Conservation (phyloP, 345 rosid genomes). For the Linum usitatissimum region DNA sequence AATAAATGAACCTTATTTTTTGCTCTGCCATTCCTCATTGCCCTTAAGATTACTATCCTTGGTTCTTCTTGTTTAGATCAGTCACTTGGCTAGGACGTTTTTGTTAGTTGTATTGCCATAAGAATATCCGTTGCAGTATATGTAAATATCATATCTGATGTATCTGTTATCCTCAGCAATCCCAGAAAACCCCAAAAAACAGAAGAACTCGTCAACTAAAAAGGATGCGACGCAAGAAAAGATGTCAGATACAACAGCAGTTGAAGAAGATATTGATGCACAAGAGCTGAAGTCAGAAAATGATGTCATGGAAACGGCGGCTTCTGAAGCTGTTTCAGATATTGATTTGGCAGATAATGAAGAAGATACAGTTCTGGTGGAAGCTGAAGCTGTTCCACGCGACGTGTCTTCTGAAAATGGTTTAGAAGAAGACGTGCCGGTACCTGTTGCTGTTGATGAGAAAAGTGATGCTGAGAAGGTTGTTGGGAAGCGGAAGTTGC, state of each 20-base stretch:
- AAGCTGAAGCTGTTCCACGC: conserved; percentile 22
- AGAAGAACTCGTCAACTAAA: conserved; percentile 15
- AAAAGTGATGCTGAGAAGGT: conserved; percentile 30
- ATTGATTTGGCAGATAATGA: conserved; percentile 29
- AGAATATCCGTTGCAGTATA: not conserved
- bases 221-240: conserved; percentile 23
- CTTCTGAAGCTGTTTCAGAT: conserved; percentile 29
- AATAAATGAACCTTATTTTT: not conserved
- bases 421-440: conserved; percentile 18
- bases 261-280: conserved; percentile 25
- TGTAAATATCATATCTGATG: not conserved
- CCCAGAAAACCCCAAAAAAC: conserved; percentile 26
- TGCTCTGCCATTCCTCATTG: not conserved
- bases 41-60: no score
- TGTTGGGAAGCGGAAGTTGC: conserved; percentile 67
- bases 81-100: not conserved
- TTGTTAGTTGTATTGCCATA: not conserved
- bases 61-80: not conserved
- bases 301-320: conserved; percentile 20
- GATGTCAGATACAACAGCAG: conserved; percentile 22
- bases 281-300: conserved; percentile 23
- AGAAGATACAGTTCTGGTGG: conserved; percentile 11
- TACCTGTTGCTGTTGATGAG: conserved; percentile 18
- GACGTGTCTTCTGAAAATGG: conserved; percentile 17
- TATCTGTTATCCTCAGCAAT: conserved; percentile 24